These are phyloP conservation scores for Cercospora janseana DNA, from an alignment of 2,329 filamentous ascomycete genomes.

Conservation along the genomic window DNA sequence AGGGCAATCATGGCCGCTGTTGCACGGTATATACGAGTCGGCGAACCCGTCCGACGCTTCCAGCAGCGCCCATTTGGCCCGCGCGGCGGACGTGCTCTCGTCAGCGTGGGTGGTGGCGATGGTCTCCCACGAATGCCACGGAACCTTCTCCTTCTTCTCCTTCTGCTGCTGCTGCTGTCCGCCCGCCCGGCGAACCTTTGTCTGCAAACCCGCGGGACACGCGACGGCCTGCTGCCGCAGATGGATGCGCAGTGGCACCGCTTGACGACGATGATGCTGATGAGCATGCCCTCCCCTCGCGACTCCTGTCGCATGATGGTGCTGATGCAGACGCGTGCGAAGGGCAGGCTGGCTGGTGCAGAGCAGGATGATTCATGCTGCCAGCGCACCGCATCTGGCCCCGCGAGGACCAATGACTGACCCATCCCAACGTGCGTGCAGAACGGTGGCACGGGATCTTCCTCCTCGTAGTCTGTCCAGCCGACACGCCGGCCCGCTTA, in stretches of 20 bases:
- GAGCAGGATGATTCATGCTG: too few species aligned
- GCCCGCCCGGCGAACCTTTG: not conserved
- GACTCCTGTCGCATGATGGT: too few species aligned
- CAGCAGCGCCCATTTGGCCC: not conserved
- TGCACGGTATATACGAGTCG: too few species aligned
- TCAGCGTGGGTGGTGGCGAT: slow-evolving; percentile 7
- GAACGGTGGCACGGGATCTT: slow-evolving; percentile 3
- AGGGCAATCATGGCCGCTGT: too few species aligned
- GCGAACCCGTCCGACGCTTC: slow-evolving; percentile 4
- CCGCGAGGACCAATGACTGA: slow-evolving; percentile 3
- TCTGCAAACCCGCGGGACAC: slow-evolving; percentile 3
- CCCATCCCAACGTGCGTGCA: not conserved
- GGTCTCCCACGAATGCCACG: slow-evolving; percentile 1
- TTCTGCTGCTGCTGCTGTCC: too few species aligned
- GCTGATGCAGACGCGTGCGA: too few species aligned
- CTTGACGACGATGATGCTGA: not conserved
- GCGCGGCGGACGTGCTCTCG: too few species aligned
- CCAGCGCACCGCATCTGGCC: slow-evolving; percentile 7
- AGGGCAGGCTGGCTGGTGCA: too few species aligned
- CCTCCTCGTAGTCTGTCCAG: slow-evolving; percentile 3
- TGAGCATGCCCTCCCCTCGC: too few species aligned
- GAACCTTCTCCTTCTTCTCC: not conserved
- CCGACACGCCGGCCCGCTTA: slow-evolving; percentile 12
- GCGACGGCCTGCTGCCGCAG: slow-evolving; percentile 1
- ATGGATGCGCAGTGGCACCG: not conserved